phyloP scores from a whole-genome alignment of 2,329 filamentous ascomycete genomes.

The Colletotrichum sp. region DNA sequence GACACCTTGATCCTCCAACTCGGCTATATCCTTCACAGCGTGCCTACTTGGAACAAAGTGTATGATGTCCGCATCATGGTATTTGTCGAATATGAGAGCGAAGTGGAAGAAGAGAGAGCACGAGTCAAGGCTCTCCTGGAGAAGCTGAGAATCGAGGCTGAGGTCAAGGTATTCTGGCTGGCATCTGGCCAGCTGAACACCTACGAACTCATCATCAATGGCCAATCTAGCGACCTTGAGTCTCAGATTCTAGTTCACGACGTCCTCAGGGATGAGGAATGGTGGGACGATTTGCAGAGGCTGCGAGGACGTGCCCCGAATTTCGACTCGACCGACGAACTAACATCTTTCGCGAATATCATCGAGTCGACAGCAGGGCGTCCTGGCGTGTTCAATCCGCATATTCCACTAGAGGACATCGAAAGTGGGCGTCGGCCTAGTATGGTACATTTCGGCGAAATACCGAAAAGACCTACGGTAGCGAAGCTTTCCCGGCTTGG shows the following conservation, averaged over 20 bases:
- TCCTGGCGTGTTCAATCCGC: slow-evolving; percentile 49
- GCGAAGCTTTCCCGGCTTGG: slow-evolving; percentile 60
- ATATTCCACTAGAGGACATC: slow-evolving; percentile 30
- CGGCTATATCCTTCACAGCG: slow-evolving; percentile 83
- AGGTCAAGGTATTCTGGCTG: slow-evolving; percentile 82
- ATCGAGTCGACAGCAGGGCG: slow-evolving; percentile 47
- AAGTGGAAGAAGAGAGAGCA: slow-evolving; percentile 78
- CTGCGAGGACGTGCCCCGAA: slow-evolving; percentile 46
- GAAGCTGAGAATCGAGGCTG: slow-evolving; percentile 81
- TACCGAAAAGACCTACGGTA: slow-evolving; percentile 66
- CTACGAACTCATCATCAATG: slow-evolving; percentile 82
- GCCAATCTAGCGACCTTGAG: slow-evolving; percentile 46
- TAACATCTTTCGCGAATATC: slow-evolving; percentile 47
- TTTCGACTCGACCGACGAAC: slow-evolving; percentile 47
- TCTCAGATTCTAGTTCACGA: slow-evolving; percentile 67
- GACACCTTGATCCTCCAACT: slow-evolving; percentile 84
- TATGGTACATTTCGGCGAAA: slow-evolving; percentile 63
- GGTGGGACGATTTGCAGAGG: slow-evolving; percentile 80
- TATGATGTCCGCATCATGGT: slow-evolving; percentile 80
- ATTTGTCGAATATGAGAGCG: slow-evolving; percentile 87
- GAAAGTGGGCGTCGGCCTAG: slow-evolving; percentile 45
- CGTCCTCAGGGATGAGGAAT: slow-evolving; percentile 73
- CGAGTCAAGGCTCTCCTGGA: slow-evolving; percentile 77
- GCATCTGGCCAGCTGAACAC: slow-evolving; percentile 73
- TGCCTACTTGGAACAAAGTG: slow-evolving; percentile 77